phyloP scores from a whole-genome alignment of 306 rosid genomes.

The Canavalia gladiata region DNA sequence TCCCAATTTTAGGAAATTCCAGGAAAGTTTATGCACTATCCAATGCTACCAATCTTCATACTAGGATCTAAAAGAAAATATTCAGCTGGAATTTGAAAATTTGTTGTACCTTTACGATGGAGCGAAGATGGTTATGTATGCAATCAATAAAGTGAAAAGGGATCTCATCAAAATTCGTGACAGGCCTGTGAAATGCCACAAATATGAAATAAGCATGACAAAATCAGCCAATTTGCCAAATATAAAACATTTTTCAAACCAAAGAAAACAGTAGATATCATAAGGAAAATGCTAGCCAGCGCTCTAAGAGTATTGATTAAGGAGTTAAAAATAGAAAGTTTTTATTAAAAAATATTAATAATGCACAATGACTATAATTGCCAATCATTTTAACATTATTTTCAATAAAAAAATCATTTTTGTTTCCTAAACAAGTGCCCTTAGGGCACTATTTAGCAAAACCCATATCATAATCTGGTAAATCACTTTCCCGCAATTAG shows the following conservation, averaged over 20 bases:
- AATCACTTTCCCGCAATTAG: neutral
- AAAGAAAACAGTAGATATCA: neutral
- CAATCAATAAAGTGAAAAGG: constrained; percentile 92
- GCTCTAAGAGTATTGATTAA: no score
- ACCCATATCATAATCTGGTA: neutral
- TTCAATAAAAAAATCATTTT: no score
- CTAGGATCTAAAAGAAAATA: constrained; percentile 14
- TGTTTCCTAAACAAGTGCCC: no score
- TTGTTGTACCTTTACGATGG: constrained; percentile 67
- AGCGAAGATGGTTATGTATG: constrained; percentile 75
- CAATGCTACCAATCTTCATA: constrained; percentile 5
- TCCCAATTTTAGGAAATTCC: constrained; percentile 28
- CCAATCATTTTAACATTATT: no score
- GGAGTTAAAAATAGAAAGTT: no score
- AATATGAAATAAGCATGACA: constrained; percentile 35
- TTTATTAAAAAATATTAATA: no score
- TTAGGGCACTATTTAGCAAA: no score
- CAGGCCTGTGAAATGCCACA: constrained; percentile 68
- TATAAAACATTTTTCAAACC: neutral
- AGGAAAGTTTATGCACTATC: neutral
- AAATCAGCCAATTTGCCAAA: constrained; percentile 1
- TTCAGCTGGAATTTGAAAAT: neutral
- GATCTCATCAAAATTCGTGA: constrained; percentile 82
- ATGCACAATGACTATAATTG: no score
- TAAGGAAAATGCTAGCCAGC: no score